These are phyloP conservation scores for Eremothecium coryli DNA, from an alignment of 1,139 yeast genomes.

Conservation along the genomic window DNA sequence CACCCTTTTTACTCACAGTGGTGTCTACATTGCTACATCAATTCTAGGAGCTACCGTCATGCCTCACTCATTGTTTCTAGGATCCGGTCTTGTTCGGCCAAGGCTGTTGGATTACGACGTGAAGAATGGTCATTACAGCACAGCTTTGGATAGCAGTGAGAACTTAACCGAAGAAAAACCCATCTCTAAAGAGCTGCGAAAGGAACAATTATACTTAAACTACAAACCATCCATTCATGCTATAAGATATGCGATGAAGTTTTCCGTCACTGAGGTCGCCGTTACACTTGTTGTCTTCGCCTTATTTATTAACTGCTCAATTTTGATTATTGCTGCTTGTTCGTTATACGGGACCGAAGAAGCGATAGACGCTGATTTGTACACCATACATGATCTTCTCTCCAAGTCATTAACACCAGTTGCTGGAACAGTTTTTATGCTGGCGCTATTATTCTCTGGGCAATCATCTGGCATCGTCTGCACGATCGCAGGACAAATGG, in stretches of 20 bases:
- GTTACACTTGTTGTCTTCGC: constrained; percentile 68
- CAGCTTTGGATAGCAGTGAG: constrained; percentile 11
- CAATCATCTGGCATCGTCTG: constrained; percentile 82
- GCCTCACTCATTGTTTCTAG: constrained; percentile 72
- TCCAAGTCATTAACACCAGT: constrained; percentile 52
- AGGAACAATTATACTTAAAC: constrained; percentile 20
- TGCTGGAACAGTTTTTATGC: constrained; percentile 69
- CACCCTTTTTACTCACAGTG: constrained; percentile 51
- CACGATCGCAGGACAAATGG: constrained; percentile 81
- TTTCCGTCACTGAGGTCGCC: constrained; percentile 55
- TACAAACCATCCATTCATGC: constrained; percentile 61
- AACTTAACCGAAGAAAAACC: constrained; percentile 15
- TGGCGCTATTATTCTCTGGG: constrained; percentile 67
- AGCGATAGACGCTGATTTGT: constrained; percentile 65
- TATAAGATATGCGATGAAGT: constrained; percentile 55
- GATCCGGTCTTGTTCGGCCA: constrained; percentile 69
- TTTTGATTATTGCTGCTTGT: constrained; percentile 66
- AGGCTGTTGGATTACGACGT: constrained; percentile 55
- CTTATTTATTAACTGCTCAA: constrained; percentile 69
- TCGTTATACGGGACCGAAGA: constrained; percentile 57
- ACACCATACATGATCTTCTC: constrained; percentile 55
- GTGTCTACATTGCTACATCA: constrained; percentile 67
- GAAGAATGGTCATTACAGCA: constrained; percentile 35
- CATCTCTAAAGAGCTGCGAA: constrained; percentile 11
- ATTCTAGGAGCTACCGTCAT: constrained; percentile 77